Evolutionary conservation across 305 asterid genomes (phyloP).

Genomic region (Fraxinus sp.): DNA sequence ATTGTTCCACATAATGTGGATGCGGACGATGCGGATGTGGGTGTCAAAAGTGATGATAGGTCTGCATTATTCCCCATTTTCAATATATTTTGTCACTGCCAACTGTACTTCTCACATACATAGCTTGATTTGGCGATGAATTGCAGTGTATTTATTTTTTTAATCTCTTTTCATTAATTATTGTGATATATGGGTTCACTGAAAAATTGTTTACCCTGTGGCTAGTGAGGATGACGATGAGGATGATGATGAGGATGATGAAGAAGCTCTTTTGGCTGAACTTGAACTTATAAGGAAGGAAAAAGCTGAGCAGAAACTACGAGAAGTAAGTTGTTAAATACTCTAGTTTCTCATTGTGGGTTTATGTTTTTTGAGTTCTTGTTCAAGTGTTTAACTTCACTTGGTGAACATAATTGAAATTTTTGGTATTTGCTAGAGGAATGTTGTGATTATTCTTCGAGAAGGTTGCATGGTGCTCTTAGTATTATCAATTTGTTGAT

Average conservation of each 20-base stretch:
- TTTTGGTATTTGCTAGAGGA: neutral
- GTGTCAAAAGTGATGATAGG: slow-evolving; percentile 55
- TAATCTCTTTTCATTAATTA: neutral
- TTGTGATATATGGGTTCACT: neutral
- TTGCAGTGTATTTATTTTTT: neutral
- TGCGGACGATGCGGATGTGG: slow-evolving; percentile 83
- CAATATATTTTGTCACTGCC: neutral
- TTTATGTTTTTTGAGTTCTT: neutral
- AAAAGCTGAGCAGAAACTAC: slow-evolving; percentile 78
- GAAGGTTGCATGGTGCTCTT: neutral
- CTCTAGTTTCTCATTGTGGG: neutral
- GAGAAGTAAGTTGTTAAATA: slow-evolving; percentile 48
- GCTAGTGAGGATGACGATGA: slow-evolving; percentile 62
- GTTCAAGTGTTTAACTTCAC: neutral
- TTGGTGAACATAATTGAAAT: neutral
- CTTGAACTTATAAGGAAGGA: slow-evolving; percentile 89
- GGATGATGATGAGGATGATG: slow-evolving; percentile 81
- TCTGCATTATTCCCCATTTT: neutral
- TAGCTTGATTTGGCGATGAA: neutral
- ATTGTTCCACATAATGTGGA: slow-evolving; percentile 70
- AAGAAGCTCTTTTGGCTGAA: slow-evolving; percentile 88
- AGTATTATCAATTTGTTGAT: neutral
- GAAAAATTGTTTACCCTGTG: slow-evolving; percentile 6
- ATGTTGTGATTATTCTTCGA: neutral
- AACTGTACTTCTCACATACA: neutral